These are phyloP conservation scores for Rhynchospora tenuis DNA, from an alignment of 176 grass and related monocot species.

Conservation along the genomic window DNA sequence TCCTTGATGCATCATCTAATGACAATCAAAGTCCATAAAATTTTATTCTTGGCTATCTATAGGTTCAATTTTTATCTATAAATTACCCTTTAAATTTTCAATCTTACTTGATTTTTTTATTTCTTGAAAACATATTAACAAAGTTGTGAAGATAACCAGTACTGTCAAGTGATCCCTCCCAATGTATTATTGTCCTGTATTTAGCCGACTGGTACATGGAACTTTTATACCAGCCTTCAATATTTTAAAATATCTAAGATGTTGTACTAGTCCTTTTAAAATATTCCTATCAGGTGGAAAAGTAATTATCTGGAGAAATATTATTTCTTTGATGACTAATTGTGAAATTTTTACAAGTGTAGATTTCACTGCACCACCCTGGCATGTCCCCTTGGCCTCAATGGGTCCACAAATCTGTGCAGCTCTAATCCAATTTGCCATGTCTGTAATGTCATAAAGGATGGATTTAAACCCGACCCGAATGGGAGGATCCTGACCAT, in stretches of 20 bases:
- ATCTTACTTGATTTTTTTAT: too few relatives aligned
- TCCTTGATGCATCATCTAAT: too few relatives aligned
- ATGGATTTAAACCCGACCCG: conserved; percentile 37
- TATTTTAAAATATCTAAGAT: neutral
- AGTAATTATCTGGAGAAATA: neutral
- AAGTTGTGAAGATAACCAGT: too few relatives aligned
- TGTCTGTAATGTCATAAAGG: conserved; percentile 56
- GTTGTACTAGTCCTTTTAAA: neutral
- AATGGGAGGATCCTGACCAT: conserved; percentile 53
- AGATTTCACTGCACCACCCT: conserved; percentile 74
- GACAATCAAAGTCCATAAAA: too few relatives aligned
- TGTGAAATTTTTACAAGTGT: neutral
- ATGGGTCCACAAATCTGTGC: conserved; percentile 68
- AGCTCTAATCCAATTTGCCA: conserved; percentile 22
- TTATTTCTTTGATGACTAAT: neutral
- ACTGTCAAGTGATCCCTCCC: too few relatives aligned
- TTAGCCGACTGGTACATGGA: neutral
- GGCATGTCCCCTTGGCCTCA: conserved; percentile 49
- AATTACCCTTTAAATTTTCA: too few relatives aligned
- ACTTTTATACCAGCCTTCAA: neutral
- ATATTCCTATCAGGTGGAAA: neutral
- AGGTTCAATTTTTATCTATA: too few relatives aligned
- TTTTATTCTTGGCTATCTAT: too few relatives aligned
- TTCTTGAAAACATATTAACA: too few relatives aligned
- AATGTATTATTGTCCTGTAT: neutral